A percentile compares a stretch with the other conserved stretches of the same genome.
phyloP scores from a whole-genome alignment of 106 monocot genomes.

The Dendrobium huoshanense region DNA sequence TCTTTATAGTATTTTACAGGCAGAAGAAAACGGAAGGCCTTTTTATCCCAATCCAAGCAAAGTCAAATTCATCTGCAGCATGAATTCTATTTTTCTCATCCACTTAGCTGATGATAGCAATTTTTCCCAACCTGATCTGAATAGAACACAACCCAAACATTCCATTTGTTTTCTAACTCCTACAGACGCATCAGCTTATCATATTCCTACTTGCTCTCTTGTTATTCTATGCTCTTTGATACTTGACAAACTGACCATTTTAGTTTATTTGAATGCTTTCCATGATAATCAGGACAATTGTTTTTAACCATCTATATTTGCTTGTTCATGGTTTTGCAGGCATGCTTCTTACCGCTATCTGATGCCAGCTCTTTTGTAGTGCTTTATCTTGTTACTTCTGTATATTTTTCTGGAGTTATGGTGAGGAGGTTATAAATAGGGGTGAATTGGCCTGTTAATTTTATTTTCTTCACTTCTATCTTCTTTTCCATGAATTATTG shows the following conservation, averaged over 20 bases:
- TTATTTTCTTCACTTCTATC: background rate
- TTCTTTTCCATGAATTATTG: constrained; percentile 5
- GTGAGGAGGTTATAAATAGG: constrained; percentile 33
- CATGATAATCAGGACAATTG: constrained; percentile 1
- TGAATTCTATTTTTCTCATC: no score
- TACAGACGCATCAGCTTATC: background rate
- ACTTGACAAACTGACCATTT: background rate
- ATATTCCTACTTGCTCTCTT: background rate
- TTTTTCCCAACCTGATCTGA: no score
- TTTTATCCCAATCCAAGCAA: background rate
- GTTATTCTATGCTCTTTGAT: background rate
- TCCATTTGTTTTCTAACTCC: background rate
- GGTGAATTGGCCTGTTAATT: background rate
- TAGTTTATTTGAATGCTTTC: background rate
- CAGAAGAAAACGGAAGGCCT: background rate
- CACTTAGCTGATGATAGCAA: no score
- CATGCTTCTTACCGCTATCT: constrained; percentile 91
- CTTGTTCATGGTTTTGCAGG: constrained; percentile 35
- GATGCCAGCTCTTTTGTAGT: constrained; percentile 94
- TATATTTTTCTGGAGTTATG: constrained; percentile 99
- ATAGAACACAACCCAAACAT: background rate
- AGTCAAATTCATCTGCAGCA: background rate
- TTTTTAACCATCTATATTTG: background rate
- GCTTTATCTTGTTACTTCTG: constrained; percentile 89
- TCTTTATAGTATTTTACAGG: background rate